Evolutionary conservation across 2,329 filamentous ascomycete species (phyloP).

Genomic region (Parastagonospora nodorum): DNA sequence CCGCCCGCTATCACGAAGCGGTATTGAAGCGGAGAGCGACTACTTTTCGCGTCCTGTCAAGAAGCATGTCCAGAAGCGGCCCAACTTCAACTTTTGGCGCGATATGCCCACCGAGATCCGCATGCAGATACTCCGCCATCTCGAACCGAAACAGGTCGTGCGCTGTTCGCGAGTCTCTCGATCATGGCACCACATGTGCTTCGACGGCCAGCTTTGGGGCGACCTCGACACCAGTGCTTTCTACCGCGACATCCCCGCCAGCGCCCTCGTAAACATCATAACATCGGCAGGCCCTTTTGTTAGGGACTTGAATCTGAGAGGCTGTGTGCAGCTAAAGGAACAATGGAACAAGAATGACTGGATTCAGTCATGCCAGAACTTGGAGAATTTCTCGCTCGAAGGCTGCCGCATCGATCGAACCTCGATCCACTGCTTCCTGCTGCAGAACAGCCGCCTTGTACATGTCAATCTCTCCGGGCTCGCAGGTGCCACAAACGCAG

Average conservation of each 20-base stretch:
- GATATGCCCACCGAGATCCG: conserved; percentile 82
- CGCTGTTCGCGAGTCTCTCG: conserved; percentile 77
- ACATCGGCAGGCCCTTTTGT: conserved; percentile 86
- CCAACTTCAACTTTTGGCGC: conserved; percentile 73
- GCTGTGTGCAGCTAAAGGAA: conserved; percentile 86
- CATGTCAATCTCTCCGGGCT: conserved; percentile 87
- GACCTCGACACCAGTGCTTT: conserved; percentile 82
- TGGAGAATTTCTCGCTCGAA: conserved; percentile 86
- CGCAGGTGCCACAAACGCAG: conserved; percentile 76
- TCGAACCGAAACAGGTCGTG: conserved; percentile 81
- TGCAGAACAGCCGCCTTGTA: conserved; percentile 78
- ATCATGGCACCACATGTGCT: conserved; percentile 80
- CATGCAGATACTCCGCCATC: conserved; percentile 74
- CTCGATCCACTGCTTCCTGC: conserved; percentile 76
- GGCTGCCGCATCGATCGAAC: conserved; percentile 84
- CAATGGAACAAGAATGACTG: conserved; percentile 78
- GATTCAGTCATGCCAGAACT: conserved; percentile 82
- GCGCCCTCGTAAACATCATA: conserved; percentile 84
- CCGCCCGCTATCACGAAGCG: conserved; percentile 54
- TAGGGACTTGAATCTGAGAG: conserved; percentile 85
- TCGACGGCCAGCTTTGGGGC: conserved; percentile 93
- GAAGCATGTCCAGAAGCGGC: conserved; percentile 43
- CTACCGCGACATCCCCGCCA: conserved; percentile 83
- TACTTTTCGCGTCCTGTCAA: conserved; percentile 53
- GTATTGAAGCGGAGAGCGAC: conserved; percentile 48